Evolutionary conservation across 805 yeast species (phyloP).

Genomic region (Lipomyces yamadae): DNA sequence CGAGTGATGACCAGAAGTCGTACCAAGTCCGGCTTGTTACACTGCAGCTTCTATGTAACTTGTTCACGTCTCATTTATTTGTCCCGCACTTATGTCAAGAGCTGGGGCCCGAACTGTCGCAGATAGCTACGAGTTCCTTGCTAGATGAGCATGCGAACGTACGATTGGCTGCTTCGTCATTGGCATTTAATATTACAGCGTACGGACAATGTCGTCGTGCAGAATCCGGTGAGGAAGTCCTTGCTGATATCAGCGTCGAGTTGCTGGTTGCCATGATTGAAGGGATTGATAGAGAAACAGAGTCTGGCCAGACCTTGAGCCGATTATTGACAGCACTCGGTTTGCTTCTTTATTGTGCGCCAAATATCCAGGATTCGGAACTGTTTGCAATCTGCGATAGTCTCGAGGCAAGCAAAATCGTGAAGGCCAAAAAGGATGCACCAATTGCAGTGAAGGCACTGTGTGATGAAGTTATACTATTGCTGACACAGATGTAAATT

Average conservation of each 20-base stretch:
- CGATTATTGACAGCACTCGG: constrained; percentile 35
- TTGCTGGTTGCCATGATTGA: constrained; percentile 37
- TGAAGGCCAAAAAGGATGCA: constrained; percentile 12
- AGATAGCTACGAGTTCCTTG: constrained; percentile 25
- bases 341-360: constrained; percentile 33
- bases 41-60: constrained; percentile 38
- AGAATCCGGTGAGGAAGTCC: constrained; percentile 16
- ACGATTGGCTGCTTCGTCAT: constrained; percentile 37
- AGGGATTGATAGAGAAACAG: constrained; percentile 32
- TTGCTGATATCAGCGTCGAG: constrained; percentile 29
- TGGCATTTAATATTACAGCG: constrained; percentile 36
- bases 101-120: constrained; percentile 21
- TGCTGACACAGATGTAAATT: constrained; percentile 8
- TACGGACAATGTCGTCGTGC: constrained; percentile 26
- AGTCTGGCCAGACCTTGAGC: constrained; percentile 31
- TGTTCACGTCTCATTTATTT: constrained; percentile 28
- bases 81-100: constrained; percentile 22
- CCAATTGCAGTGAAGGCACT: constrained; percentile 20
- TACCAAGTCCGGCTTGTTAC: constrained; percentile 38
- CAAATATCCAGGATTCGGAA: constrained; percentile 21
- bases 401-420: constrained; percentile 23
- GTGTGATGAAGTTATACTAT: constrained; percentile 26
- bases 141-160: constrained; percentile 35
- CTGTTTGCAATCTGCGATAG: constrained; percentile 21
- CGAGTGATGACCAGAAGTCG: constrained; percentile 20